phyloP scores from a whole-genome alignment of 1,284 basidiomycete genomes.

The Sporisorium graminicola region DNA sequence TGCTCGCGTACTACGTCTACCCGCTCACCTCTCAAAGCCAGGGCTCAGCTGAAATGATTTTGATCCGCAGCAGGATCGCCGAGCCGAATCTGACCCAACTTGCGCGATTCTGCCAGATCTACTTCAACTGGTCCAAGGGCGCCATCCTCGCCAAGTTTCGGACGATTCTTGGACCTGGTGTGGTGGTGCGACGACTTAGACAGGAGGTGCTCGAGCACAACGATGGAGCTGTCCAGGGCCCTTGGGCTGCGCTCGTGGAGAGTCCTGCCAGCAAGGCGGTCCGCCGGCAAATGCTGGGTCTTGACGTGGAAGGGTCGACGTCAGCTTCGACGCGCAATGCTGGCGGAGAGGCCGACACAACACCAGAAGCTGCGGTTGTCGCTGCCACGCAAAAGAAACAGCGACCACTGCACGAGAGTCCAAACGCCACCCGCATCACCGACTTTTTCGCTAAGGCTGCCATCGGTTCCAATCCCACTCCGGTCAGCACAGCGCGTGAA shows the following conservation, averaged over 20 bases:
- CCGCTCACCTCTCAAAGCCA: constrained; percentile 31
- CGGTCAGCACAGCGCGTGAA: background rate
- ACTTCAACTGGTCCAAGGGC: constrained; percentile 33
- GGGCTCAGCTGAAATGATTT: background rate
- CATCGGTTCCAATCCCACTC: background rate
- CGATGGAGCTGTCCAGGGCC: constrained; percentile 18
- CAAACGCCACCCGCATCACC: constrained; percentile 39
- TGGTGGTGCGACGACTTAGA: constrained; percentile 27
- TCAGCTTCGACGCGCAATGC: background rate
- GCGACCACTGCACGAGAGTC: constrained; percentile 26
- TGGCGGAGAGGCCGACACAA: background rate
- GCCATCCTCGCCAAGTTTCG: constrained; percentile 34
- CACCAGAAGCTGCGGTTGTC: background rate
- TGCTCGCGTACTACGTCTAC: constrained; percentile 46
- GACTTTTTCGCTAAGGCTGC: constrained; percentile 37
- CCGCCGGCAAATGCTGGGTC: constrained; percentile 8
- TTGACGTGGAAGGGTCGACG: constrained; percentile 1
- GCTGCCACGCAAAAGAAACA: constrained; percentile 12
- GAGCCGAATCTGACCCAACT: constrained; percentile 23
- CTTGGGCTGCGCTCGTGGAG: constrained; percentile 40
- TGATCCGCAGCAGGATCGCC: background rate
- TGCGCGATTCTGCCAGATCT: constrained; percentile 20
- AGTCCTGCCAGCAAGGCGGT: constrained; percentile 38
- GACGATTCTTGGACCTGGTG: constrained; percentile 27
- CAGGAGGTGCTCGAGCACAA: constrained; percentile 28